These are phyloP conservation scores for Camelina hispida DNA, from an alignment of 345 rosid species.

Conservation along the genomic window DNA sequence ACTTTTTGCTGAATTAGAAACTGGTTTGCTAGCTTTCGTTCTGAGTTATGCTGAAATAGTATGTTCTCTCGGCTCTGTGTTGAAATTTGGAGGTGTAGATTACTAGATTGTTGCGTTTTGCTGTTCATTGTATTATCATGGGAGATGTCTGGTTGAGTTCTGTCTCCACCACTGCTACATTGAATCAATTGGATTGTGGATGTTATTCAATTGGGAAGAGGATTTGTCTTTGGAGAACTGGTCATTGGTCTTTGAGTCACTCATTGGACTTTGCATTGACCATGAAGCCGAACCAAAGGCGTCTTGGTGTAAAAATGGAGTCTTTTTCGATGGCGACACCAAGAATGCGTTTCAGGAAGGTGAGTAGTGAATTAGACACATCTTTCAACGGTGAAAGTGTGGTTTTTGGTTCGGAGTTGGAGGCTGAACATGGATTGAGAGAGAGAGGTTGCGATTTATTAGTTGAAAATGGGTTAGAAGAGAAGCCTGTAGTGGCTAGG, in stretches of 20 bases:
- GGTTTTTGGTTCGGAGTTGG: conserved; percentile 24
- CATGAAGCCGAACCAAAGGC: conserved; percentile 43
- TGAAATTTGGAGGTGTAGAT: conserved; percentile 15
- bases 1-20: conserved; percentile 10
- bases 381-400: neutral
- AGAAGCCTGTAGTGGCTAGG: conserved; percentile 27
- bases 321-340: conserved; percentile 17
- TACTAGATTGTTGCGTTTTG: conserved; percentile 5
- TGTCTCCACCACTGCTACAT: conserved; percentile 33
- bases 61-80: conserved; percentile 17
- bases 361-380: conserved; percentile 13
- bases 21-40: neutral
- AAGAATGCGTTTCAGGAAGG: neutral
- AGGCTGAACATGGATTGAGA: neutral
- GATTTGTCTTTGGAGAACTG: neutral
- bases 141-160: conserved; percentile 44
- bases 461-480: conserved; percentile 11
- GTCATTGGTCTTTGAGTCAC: conserved; percentile 6
- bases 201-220: neutral
- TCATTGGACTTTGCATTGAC: conserved; percentile 35
- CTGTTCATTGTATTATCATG: conserved; percentile 18
- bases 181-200: conserved; percentile 41
- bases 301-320: conserved; percentile 14
- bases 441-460: conserved; percentile 39
- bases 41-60: conserved; percentile 5